A percentile compares a stretch with the other conserved stretches of the same genome.
These are phyloP conservation scores for Phytophthora agathidicida DNA, from an alignment of 352 stramenopile species.

Conservation along the genomic window DNA sequence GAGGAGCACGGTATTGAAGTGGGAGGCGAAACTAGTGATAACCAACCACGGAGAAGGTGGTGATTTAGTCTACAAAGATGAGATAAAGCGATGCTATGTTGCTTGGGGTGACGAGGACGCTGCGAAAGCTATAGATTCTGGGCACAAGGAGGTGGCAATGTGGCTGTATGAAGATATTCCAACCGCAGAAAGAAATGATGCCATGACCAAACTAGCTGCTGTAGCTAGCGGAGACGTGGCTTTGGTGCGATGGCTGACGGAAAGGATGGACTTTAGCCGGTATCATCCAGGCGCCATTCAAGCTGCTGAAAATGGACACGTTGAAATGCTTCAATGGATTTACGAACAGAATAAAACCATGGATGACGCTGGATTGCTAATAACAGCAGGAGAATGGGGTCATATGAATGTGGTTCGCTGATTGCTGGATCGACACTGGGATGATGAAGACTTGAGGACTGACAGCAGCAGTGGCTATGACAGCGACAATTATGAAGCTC, in stretches of 20 bases:
- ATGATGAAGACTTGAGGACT: constrained; percentile 4
- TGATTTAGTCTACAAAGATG: too few species aligned
- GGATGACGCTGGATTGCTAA: constrained; percentile 1
- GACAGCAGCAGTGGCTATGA: neutral
- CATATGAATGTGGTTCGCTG: constrained; percentile 9
- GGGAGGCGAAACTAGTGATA: too few species aligned
- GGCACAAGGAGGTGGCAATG: neutral
- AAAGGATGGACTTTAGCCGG: neutral
- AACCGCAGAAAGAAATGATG: neutral
- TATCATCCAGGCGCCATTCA: constrained; percentile 1
- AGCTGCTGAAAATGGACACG: constrained; percentile 17
- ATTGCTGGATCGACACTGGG: too few species aligned
- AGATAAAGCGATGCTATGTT: too few species aligned
- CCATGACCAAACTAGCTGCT: neutral
- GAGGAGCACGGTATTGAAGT: neutral
- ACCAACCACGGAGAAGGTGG: too few species aligned
- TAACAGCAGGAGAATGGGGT: constrained; percentile 1
- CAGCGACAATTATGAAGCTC: neutral
- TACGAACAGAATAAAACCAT: constrained; percentile 6
- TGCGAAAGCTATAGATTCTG: constrained; percentile 1
- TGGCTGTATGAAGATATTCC: constrained; percentile 9
- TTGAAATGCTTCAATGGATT: constrained; percentile 11
- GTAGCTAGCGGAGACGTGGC: constrained; percentile 13
- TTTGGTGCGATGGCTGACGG: constrained; percentile 26
- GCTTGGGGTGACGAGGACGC: constrained; percentile 1